phyloP scores from a whole-genome alignment of 257 asterid genomes.

The Solanum gandarillasii region DNA sequence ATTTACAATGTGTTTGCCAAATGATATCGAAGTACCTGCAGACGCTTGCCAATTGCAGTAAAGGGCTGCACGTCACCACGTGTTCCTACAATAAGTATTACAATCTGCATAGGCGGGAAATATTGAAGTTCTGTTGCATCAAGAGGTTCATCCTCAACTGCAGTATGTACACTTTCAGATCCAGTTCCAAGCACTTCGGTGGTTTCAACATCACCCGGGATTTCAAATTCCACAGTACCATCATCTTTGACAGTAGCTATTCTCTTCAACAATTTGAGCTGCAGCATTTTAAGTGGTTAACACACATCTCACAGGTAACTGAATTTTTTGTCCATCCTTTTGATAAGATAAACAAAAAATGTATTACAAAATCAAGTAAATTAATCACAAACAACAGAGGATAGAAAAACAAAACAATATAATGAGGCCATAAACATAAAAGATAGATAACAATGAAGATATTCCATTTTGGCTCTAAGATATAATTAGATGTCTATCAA shows the following conservation, averaged over 20 bases:
- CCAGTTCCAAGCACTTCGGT: conserved; percentile 31
- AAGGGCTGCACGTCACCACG: conserved; percentile 98
- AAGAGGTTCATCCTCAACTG: conserved; percentile 47
- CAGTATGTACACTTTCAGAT: conserved; percentile 23
- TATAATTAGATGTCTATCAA: neutral
- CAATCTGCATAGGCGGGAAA: conserved; percentile 81
- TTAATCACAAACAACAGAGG: neutral
- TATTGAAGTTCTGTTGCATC: conserved; percentile 58
- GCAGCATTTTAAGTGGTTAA: conserved; percentile 54
- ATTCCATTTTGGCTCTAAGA: neutral
- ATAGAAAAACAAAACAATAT: neutral
- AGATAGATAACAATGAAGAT: neutral
- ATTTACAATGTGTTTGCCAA: neutral
- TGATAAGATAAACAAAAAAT: neutral
- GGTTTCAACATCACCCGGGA: conserved; percentile 65
- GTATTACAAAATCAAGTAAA: neutral
- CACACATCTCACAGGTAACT: neutral
- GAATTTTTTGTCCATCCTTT: neutral
- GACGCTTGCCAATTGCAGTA: conserved; percentile 80
- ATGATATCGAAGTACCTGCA: conserved; percentile 42
- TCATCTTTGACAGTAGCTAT: conserved; percentile 80
- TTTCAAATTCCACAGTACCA: conserved; percentile 84
- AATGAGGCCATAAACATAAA: neutral
- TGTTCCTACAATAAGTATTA: conserved; percentile 92
- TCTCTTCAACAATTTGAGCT: conserved; percentile 87